These are phyloP conservation scores for Spathaspora girioi DNA, from an alignment of 805 yeast genomes.

Conservation along the genomic window DNA sequence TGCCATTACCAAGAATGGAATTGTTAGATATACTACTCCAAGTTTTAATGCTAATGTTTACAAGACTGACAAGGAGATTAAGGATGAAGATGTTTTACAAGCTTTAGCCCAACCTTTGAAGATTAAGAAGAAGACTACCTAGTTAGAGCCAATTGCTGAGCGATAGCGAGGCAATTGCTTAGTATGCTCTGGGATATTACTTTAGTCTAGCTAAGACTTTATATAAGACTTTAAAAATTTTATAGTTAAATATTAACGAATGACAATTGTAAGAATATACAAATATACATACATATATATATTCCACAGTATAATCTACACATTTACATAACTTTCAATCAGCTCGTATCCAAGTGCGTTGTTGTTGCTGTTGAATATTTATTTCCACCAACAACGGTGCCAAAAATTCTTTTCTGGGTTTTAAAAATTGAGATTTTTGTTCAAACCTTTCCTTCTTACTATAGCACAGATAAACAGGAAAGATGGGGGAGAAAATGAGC, in stretches of 20 bases:
- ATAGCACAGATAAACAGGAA: not conserved
- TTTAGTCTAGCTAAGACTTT: no score
- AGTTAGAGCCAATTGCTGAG: not conserved
- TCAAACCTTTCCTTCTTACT: not conserved
- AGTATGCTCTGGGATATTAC: no score
- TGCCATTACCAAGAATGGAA: conserved; percentile 70
- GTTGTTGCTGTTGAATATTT: no score
- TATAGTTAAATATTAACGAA: not conserved
- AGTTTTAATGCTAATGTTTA: conserved; percentile 45
- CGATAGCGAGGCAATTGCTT: no score
- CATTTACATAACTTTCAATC: not conserved
- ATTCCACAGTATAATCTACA: not conserved
- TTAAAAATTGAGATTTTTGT: not conserved
- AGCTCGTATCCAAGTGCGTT: not conserved
- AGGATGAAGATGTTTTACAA: conserved; percentile 46
- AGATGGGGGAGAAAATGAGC: not conserved
- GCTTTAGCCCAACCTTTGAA: conserved; percentile 52
- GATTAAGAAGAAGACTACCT: conserved; percentile 39
- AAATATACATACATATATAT: not conserved
- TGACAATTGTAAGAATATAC: not conserved
- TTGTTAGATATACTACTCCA: conserved; percentile 60
- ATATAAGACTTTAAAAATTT: not conserved
- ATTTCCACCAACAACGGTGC: not conserved
- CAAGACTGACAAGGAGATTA: conserved; percentile 53
- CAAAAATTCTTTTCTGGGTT: not conserved